A percentile compares a stretch with the other conserved stretches of the same genome.
These are phyloP conservation scores for Lachancea lanzarotensis DNA, from an alignment of 805 yeast genomes.

Conservation along the genomic window DNA sequence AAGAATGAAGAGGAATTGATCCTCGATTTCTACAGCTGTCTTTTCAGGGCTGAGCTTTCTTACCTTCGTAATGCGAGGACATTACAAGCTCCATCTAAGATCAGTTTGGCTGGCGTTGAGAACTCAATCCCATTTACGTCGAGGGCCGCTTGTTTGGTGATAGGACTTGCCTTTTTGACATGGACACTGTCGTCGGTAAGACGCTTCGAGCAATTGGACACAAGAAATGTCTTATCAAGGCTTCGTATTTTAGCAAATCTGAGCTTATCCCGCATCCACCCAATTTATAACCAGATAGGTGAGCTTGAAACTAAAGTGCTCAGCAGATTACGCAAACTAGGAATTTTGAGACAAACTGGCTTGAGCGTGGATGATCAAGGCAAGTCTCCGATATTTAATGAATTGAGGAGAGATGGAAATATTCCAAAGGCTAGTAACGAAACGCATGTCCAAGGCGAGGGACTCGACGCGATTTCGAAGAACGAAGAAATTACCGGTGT, in stretches of 20 bases:
- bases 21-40: constrained; percentile 1
- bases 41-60: not conserved
- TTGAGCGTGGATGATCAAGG: too few relatives aligned
- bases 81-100: not conserved
- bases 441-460: too few relatives aligned
- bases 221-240: too few relatives aligned
- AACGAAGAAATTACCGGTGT: not conserved
- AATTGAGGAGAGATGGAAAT: not conserved
- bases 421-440: too few relatives aligned
- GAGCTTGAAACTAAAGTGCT: too few relatives aligned
- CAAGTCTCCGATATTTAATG: too few relatives aligned
- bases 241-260: not conserved
- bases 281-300: too few relatives aligned
- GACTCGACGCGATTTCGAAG: not conserved
- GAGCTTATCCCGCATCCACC: not conserved
- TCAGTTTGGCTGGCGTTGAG: not conserved
- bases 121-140: not conserved
- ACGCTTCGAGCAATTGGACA: too few relatives aligned
- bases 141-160: not conserved
- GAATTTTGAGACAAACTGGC: too few relatives aligned
- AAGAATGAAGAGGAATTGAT: not conserved
- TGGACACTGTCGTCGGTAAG: too few relatives aligned
- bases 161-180: too few relatives aligned
- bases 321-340: too few relatives aligned
- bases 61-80: not conserved